A percentile compares a stretch with the other conserved stretches of the same genome.
Conservation (phyloP, 305 asterid genomes). For the Fraxinus sp. region DNA sequence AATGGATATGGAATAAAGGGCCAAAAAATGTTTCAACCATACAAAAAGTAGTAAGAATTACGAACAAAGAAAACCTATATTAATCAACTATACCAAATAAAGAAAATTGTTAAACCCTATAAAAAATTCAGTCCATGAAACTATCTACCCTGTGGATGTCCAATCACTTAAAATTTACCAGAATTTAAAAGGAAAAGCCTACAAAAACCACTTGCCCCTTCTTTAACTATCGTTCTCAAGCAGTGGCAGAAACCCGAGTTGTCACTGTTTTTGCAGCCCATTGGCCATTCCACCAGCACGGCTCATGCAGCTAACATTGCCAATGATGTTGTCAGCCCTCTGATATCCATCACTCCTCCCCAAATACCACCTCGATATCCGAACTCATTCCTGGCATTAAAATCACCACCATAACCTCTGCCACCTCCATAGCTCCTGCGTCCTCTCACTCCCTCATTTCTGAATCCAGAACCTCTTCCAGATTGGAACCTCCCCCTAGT, state of each 20-base stretch:
- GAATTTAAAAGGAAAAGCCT: neutral
- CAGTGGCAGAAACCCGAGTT: conserved; percentile 47
- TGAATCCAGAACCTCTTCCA: conserved; percentile 60
- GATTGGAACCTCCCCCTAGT: conserved; percentile 53
- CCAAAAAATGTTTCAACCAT: conserved; percentile 9
- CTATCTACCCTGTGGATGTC: conserved; percentile 7
- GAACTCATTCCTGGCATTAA: conserved; percentile 48
- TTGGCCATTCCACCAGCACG: conserved; percentile 49
- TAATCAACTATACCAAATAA: conserved; percentile 30
- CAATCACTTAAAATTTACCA: neutral
- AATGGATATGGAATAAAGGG: neutral
- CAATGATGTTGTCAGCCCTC: conserved; percentile 40
- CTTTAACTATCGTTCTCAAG: conserved; percentile 33
- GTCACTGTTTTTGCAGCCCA: conserved; percentile 41
- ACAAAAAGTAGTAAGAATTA: conserved; percentile 18
- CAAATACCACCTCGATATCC: conserved; percentile 49
- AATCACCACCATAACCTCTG: conserved; percentile 48
- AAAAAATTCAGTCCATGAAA: conserved; percentile 17
- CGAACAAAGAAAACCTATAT: conserved; percentile 23
- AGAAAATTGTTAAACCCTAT: conserved; percentile 22
- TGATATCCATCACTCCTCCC: conserved; percentile 62
- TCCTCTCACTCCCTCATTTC: conserved; percentile 59
- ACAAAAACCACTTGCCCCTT: neutral
- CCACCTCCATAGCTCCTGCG: conserved; percentile 61
- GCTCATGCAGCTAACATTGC: conserved; percentile 44